Evolutionary conservation across 2,329 filamentous ascomycete genomes (phyloP), one percentile per base, ranked within the genome.

Genomic region (Alternaria triticimaculans): DNA sequence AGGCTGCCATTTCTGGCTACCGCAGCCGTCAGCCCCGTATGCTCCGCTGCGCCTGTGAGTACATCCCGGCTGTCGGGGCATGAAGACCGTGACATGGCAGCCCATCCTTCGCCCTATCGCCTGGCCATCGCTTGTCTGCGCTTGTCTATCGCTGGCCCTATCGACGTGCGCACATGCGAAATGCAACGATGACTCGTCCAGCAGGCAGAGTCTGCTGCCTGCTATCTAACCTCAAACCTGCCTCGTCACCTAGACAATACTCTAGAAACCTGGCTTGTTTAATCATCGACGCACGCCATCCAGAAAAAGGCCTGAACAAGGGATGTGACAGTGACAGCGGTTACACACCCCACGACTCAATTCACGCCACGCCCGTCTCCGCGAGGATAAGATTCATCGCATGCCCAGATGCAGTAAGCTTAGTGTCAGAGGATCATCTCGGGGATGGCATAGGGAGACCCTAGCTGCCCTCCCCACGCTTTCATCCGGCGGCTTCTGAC

Each of bases 121-220:
- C 61, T 25, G 60, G 64, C 60, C 48, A 10, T 37, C 33, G 33
- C 33, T 37, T 37, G 33, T 37, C 33, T 37, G 15, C 33, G 33
- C 33, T 37, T 37, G 48, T 28, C 28, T 30, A 33, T 33, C 26
- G 26, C 20, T 33, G 12, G 68, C 67, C 71, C 66, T 69, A 66
- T 68, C 64, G 65, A 58, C 61, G 20, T 62, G 64, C 60, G 57
- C 68, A 63, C 65, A 65, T 65, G 65, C 60, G 33, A 58, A 46
- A 55, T 57, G 62, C 60, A 25, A 65, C 65, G 68, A 73, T 73
- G 74, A 76, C 74, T 76, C 71, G 74, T 71, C 68, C 54, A 62
- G 63, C 59, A 43, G 55, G 61, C 64, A 61, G 63, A 69, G 33
- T 46, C 56, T 26, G 46, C 21, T 25, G 63, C 62, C 64, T 50